These are phyloP conservation scores for Phytophthora uliginosa DNA, from an alignment of 352 stramenopile genomes.

Conservation along the genomic window DNA sequence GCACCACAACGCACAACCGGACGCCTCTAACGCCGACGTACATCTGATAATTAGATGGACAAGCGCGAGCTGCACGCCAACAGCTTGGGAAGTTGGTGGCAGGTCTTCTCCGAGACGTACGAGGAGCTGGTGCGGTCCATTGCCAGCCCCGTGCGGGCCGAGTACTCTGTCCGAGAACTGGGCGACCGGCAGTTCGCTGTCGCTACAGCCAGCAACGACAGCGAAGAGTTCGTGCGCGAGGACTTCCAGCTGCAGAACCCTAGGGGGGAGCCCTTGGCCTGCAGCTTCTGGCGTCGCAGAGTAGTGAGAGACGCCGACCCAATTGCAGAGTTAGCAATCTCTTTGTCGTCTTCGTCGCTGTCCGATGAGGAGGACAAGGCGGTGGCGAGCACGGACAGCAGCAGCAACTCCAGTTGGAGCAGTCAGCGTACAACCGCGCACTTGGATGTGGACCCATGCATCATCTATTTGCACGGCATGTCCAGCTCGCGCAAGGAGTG, in stretches of 20 bases:
- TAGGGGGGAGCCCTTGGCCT: slow-evolving; percentile 64
- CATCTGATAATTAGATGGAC: slow-evolving; percentile 54
- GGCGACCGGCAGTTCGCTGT: slow-evolving; percentile 40
- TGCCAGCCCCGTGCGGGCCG: slow-evolving; percentile 64
- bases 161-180: slow-evolving; percentile 68
- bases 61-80: slow-evolving; percentile 65
- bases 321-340: slow-evolving; percentile 22
- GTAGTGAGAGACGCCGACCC: slow-evolving; percentile 30
- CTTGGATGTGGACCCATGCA: slow-evolving; percentile 47
- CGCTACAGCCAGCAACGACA: slow-evolving; percentile 6
- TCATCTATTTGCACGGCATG: slow-evolving; percentile 85
- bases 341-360: slow-evolving; percentile 6
- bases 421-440: slow-evolving; percentile 1
- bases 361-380: slow-evolving; percentile 27
- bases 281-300: slow-evolving; percentile 74
- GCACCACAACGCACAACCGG: neutral
- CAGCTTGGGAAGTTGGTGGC: slow-evolving; percentile 71
- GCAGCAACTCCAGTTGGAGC: slow-evolving; percentile 35
- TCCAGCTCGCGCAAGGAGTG: slow-evolving; percentile 84
- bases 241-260: slow-evolving; percentile 70
- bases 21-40: slow-evolving; percentile 4
- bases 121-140: slow-evolving; percentile 81
- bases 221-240: slow-evolving; percentile 52
- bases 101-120: slow-evolving; percentile 79
- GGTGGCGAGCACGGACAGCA: slow-evolving; percentile 34